Base-by-base conservation (phyloP, 2,329 filamentous ascomycete species). In the Lizonia empirigonia region DNA sequence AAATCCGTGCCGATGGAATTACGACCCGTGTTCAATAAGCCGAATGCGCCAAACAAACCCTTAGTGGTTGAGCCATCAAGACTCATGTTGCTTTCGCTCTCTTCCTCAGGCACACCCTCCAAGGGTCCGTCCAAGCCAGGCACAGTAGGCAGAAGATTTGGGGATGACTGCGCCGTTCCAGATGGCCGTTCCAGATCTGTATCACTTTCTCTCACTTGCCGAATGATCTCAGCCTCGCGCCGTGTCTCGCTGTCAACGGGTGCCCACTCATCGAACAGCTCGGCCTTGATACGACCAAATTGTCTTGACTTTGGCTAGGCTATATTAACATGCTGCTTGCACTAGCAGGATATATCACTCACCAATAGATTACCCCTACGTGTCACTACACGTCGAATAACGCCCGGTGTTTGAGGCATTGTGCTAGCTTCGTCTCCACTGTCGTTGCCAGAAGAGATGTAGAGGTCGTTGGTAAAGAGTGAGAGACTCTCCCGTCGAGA, bases 151-250 rank as follows among this genome's bases (percentile, higher is more conserved):
- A 79, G 71, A 12, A 90, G 71, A 37, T 77, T 85, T 0, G 89
- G 89, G 7, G 88, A 91, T 0, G 88, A 89, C 27, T 87, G 80
- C 1, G 84, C 80, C 2, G 85, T 87, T 18, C 77, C 77, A 61
- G 62, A 82, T 12, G 81, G 78, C 66, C 60, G 60, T 22, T 69
- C 65, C 46, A 85, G 75, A 39, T 85, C 84, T 56, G 87, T 82
- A 65, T 97, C 92, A 63, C 88, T 93, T 72, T 97, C 94, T 33
- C 91, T 88, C 22, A 97, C 92, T 74, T 97, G 94, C 41, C 91
- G 89, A 56, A 99, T 91, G 5, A 97, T 94, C 74, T 97, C 93
- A 29, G 93, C 91, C 77, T 99, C 94, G 30, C 91, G 87, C 44
- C 89, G 87, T 50, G 91, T 86, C 72, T 99, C 94, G 33, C 88